These are phyloP conservation scores for Fusarium haematococcum DNA, from an alignment of 2,329 filamentous ascomycete species.

Conservation along the genomic window DNA sequence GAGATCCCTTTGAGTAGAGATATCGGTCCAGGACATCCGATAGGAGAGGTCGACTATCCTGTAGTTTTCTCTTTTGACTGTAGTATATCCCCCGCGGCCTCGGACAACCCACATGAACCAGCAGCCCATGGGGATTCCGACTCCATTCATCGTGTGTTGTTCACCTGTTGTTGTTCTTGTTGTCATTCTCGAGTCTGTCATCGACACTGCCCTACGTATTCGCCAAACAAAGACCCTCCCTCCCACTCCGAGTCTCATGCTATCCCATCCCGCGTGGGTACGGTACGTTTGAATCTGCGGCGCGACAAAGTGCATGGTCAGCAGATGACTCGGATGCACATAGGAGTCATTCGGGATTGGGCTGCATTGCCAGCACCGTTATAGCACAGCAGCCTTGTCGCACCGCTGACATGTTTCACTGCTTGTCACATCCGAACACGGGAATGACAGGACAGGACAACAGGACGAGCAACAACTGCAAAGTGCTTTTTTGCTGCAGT, in stretches of 20 bases:
- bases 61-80: constrained; percentile 18
- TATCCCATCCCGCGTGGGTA: constrained; percentile 7
- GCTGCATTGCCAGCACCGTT: constrained; percentile 43
- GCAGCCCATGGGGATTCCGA: constrained; percentile 7
- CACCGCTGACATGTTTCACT: constrained; percentile 43
- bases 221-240: constrained; percentile 8
- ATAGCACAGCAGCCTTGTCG: constrained; percentile 39
- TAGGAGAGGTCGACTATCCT: constrained; percentile 25
- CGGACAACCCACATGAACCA: constrained; percentile 17
- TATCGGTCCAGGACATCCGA: constrained; percentile 35
- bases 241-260: constrained; percentile 16
- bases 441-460: constrained; percentile 27
- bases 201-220: constrained; percentile 9
- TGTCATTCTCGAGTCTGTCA: constrained; percentile 2
- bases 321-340: constrained; percentile 39
- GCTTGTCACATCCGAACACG: constrained; percentile 28
- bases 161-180: constrained; percentile 16
- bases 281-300: constrained; percentile 20
- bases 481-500: constrained; percentile 17
- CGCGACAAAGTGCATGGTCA: constrained; percentile 38
- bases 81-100: constrained; percentile 19
- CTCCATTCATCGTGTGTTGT: constrained; percentile 23
- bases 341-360: constrained; percentile 43
- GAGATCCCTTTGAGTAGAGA: constrained; percentile 18
- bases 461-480: constrained; percentile 14